Evolutionary conservation across 2,329 filamentous ascomycete species (phyloP).

Genomic region (Neofusicoccum umdonicola): DNA sequence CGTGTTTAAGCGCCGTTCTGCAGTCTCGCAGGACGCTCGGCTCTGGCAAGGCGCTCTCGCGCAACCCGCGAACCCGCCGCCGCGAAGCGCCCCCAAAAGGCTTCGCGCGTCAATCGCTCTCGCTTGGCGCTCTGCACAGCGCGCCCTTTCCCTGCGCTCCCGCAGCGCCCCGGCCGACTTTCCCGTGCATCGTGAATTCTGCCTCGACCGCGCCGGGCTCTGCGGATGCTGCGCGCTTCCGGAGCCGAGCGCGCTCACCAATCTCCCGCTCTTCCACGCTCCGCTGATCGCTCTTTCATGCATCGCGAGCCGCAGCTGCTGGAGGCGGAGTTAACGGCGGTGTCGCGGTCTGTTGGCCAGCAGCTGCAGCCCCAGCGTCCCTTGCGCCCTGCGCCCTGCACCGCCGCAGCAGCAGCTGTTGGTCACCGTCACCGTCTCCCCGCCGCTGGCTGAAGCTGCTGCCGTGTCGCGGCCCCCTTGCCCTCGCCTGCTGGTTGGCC

Average conservation of each 20-base stretch:
- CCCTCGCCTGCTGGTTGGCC: neutral
- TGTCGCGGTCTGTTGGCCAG: neutral
- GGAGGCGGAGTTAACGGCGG: constrained; percentile 14
- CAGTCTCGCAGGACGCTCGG: constrained; percentile 1
- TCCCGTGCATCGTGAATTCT: neutral
- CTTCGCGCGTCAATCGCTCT: neutral
- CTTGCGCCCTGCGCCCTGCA: neutral
- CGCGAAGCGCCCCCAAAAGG: neutral
- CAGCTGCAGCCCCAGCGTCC: neutral
- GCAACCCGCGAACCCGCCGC: too few relatives aligned
- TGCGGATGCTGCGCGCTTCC: constrained; percentile 13
- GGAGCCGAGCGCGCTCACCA: constrained; percentile 10
- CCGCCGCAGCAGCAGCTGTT: constrained; percentile 4
- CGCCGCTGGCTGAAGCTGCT: neutral
- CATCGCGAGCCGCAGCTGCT: neutral
- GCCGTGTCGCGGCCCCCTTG: neutral
- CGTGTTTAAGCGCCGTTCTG: constrained; percentile 3
- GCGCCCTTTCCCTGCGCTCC: constrained; percentile 2
- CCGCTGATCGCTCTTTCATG: constrained; percentile 15
- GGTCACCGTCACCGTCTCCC: neutral
- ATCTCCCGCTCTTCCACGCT: neutral
- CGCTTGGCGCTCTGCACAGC: neutral
- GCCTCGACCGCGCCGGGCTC: neutral
- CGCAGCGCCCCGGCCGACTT: constrained; percentile 12
- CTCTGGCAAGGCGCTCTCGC: neutral